Conservation (phyloP, 1,139 yeast genomes). For the Meyerozyma sp. region DNA sequence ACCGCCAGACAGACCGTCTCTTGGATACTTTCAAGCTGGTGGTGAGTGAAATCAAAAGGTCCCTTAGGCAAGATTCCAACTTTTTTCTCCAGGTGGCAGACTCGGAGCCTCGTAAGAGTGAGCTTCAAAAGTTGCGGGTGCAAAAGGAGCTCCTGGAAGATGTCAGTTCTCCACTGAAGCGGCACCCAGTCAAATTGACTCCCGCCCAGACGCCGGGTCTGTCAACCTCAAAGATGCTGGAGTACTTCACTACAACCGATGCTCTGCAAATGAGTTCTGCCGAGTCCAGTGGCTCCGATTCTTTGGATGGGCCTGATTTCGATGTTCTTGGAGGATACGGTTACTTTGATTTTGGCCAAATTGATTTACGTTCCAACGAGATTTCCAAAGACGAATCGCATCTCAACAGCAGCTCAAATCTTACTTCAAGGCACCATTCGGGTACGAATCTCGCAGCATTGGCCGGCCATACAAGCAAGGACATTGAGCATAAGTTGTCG, state of each 20-base stretch:
- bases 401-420: slow-evolving; percentile 22
- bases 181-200: slow-evolving; percentile 33
- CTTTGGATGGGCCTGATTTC: slow-evolving; percentile 16
- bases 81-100: slow-evolving; percentile 30
- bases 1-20: slow-evolving; percentile 67
- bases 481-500: slow-evolving; percentile 24
- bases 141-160: slow-evolving; percentile 32
- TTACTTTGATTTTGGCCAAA: slow-evolving; percentile 66
- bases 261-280: not conserved
- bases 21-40: slow-evolving; percentile 61
- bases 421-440: slow-evolving; percentile 29
- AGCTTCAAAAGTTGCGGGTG: slow-evolving; percentile 30
- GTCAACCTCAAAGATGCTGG: not conserved
- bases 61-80: slow-evolving; percentile 37
- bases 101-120: slow-evolving; percentile 28
- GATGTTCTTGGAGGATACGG: slow-evolving; percentile 66
- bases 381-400: slow-evolving; percentile 26
- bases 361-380: slow-evolving; percentile 28
- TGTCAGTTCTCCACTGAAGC: slow-evolving; percentile 24
- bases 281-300: slow-evolving; percentile 5
- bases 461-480: slow-evolving; percentile 8
- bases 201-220: slow-evolving; percentile 5
- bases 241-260: not conserved
- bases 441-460: slow-evolving; percentile 19
- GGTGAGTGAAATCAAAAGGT: slow-evolving; percentile 44